Percentiles rank a stretch among this genome's conserved stretches.
phyloP scores from a whole-genome alignment of 805 yeast genomes.

The Zygotorulaspora florentina region DNA sequence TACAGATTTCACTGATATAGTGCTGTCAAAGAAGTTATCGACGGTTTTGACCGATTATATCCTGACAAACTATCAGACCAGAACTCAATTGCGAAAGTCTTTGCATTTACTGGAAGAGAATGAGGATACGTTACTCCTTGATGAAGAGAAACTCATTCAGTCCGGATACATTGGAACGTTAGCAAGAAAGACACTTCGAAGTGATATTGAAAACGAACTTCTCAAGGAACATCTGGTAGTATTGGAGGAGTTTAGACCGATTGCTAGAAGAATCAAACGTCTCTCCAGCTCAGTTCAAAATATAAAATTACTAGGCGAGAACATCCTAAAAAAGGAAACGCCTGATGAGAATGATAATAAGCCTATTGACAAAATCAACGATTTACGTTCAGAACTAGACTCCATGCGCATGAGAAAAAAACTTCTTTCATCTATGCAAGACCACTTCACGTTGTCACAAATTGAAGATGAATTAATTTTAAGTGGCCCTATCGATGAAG shows the following conservation, averaged over 20 bases:
- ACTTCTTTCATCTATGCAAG: conserved; percentile 50
- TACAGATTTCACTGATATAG: conserved; percentile 21
- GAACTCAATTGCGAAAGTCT: conserved; percentile 35
- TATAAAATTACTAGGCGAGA: conserved; percentile 17
- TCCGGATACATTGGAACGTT: conserved; percentile 51
- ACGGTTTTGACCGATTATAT: conserved; percentile 33
- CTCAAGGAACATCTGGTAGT: conserved; percentile 52
- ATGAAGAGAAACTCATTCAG: conserved; percentile 41
- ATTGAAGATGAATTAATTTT: conserved; percentile 61
- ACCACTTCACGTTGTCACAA: conserved; percentile 63
- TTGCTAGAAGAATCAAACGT: conserved; percentile 40
- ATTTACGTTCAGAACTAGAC: conserved; percentile 17
- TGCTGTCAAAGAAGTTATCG: conserved; percentile 36
- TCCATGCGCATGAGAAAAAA: conserved; percentile 43
- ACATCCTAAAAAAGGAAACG: conserved; percentile 17
- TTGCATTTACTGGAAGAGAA: conserved; percentile 36
- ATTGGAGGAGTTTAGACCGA: conserved; percentile 43
- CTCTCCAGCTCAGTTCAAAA: conserved; percentile 27
- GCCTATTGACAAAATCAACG: conserved; percentile 15
- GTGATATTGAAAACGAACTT: conserved; percentile 57
- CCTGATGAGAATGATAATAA: conserved; percentile 29
- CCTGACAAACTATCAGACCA: conserved; percentile 28
- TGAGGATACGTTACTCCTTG: conserved; percentile 17
- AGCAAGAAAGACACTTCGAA: conserved; percentile 55
- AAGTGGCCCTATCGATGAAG: conserved; percentile 40